Base-by-base conservation (phyloP, 2,329 filamentous ascomycete species). In the Alternaria infectoria region DNA sequence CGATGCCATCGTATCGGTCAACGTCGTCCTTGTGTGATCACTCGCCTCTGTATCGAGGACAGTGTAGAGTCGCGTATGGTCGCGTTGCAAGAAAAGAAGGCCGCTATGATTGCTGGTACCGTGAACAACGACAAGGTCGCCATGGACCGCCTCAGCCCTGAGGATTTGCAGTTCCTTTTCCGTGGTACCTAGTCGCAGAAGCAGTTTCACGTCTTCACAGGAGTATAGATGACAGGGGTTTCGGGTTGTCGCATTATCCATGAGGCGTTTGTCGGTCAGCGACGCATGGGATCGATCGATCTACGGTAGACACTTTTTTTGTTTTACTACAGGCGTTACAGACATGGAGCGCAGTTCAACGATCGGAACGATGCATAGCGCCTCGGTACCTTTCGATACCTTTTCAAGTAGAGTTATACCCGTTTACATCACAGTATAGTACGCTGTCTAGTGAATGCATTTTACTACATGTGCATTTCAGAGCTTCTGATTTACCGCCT, bases 101-200 rank as follows among this genome's bases (percentile, higher is more conserved):
- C 95, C 1, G 95, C 91, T 76, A 95, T 99, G 92, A 99, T 99
- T 76, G 93, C 95, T 72, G 94, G 93, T 26, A 99, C 96, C 0
- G 94, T 99, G 79, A 97, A 98, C 79, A 91, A 93, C 46, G 95
- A 98, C 77, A 91, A 96, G 72, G 87, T 91, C 49, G 93, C 95
- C 0, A 92, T 98, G 88, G 93, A 98, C 77, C 95, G 93, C 59
- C 83, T 99, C 65, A 96, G 90, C 13, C 90, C 93, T 0, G 91
- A 95, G 79, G 96, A 99, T 77, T 91, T 99, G 87, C 92, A 97
- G 81, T 99, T 99, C 81, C 84, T 99, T 69, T 99, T 99, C 87
- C 88, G 94, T 36, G 94, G 93, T 54, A 86, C 83, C 52, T 90
- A 80, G 73, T 55, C 6, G 26, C 19, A 4, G 10, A 5, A 8